phyloP scores from a whole-genome alignment of 805 yeast genomes.

The Isabelozyma heimii region DNA sequence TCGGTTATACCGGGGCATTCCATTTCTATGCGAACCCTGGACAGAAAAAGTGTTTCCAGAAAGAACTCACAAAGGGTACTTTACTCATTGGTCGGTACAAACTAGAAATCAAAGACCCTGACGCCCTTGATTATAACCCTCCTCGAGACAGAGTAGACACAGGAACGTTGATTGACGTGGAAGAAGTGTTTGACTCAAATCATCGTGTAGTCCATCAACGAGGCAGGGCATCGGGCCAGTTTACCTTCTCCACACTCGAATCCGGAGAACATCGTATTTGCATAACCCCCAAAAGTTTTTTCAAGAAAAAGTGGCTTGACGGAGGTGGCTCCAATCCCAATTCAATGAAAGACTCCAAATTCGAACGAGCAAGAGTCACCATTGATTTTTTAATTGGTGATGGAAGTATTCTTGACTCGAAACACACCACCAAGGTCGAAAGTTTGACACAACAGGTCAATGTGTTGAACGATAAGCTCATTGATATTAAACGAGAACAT shows the following conservation, averaged over 20 bases:
- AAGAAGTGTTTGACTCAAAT: slow-evolving; percentile 37
- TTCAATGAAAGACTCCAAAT: slow-evolving; percentile 16
- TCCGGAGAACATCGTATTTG: slow-evolving; percentile 25
- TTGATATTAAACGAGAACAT: slow-evolving; percentile 65
- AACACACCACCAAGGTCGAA: slow-evolving; percentile 49
- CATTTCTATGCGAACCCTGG: slow-evolving; percentile 54
- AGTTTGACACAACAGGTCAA: slow-evolving; percentile 54
- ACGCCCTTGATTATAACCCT: slow-evolving; percentile 27
- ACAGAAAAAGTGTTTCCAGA: slow-evolving; percentile 53
- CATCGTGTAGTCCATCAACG: slow-evolving; percentile 23
- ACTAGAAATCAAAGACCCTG: slow-evolving; percentile 43
- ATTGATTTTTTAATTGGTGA: slow-evolving; percentile 22
- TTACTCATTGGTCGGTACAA: slow-evolving; percentile 49
- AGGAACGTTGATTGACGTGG: slow-evolving; percentile 36
- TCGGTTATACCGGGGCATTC: slow-evolving; percentile 14
- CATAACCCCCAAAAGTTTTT: slow-evolving; percentile 22
- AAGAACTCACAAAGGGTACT: slow-evolving; percentile 50
- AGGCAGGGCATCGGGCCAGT: slow-evolving; percentile 21
- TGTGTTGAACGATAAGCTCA: slow-evolving; percentile 55
- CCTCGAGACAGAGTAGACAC: slow-evolving; percentile 25
- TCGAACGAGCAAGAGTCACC: slow-evolving; percentile 14
- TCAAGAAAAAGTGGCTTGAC: slow-evolving; percentile 11
- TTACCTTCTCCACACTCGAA: slow-evolving; percentile 23
- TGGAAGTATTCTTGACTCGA: slow-evolving; percentile 15
- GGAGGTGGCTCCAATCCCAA: slow-evolving; percentile 10